Percentiles rank a stretch among this genome's conserved stretches.
Evolutionary conservation across 2,329 filamentous ascomycete genomes (phyloP).

Genomic region (Aspergillus carbonarius): DNA sequence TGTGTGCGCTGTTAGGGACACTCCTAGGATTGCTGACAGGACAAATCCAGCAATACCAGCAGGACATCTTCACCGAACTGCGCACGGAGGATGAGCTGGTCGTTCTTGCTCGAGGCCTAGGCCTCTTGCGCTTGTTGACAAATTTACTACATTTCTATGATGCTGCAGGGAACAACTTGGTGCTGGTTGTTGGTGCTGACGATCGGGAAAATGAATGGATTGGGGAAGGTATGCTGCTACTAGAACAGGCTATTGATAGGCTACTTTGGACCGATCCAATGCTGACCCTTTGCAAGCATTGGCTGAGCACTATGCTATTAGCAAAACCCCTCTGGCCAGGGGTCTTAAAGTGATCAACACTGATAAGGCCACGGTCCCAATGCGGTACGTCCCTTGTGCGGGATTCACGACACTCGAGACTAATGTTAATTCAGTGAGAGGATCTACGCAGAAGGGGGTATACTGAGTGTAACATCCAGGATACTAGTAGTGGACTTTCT

Average conservation of each 20-base stretch:
- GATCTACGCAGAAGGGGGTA: constrained; percentile 84
- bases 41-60: constrained; percentile 71
- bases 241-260: not conserved
- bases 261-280: not conserved
- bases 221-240: constrained; percentile 61
- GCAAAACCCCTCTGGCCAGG: constrained; percentile 74
- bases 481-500: constrained; percentile 93
- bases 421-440: constrained; percentile 63
- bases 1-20: not conserved
- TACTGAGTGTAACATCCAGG: constrained; percentile 93
- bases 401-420: not conserved
- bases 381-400: constrained; percentile 46
- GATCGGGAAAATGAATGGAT: constrained; percentile 97
- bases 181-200: constrained; percentile 84
- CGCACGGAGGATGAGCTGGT: constrained; percentile 91
- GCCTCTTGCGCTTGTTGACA: constrained; percentile 87
- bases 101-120: constrained; percentile 85
- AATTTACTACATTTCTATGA: constrained; percentile 97
- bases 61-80: constrained; percentile 89
- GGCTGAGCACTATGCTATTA: constrained; percentile 92
- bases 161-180: constrained; percentile 88
- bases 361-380: constrained; percentile 81
- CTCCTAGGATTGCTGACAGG: constrained; percentile 12
- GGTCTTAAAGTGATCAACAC: constrained; percentile 93
- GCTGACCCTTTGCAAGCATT: constrained; percentile 54